These are phyloP conservation scores for Cystobasidium ongulense DNA, from an alignment of 768 basidiomycete genomes.

Conservation along the genomic window DNA sequence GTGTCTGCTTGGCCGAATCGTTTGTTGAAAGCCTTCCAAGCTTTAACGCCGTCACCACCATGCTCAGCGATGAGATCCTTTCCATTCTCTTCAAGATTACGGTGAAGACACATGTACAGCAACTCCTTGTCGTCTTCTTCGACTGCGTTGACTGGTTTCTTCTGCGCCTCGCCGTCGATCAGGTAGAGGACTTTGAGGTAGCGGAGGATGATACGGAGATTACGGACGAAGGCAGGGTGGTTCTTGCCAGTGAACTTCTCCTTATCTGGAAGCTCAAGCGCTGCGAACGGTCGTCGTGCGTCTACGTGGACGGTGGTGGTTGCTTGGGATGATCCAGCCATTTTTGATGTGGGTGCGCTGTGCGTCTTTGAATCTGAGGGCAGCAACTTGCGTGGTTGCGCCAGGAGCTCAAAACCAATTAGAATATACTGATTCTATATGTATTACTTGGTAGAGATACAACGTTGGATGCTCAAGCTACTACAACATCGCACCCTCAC, in stretches of 20 bases:
- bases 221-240: neutral
- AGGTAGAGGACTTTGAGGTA: constrained; percentile 3
- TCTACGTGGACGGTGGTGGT: too few species aligned
- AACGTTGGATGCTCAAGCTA: too few species aligned
- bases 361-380: too few species aligned
- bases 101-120: neutral
- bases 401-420: too few species aligned
- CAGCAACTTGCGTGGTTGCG: too few species aligned
- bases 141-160: neutral
- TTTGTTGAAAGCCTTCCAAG: constrained; percentile 2
- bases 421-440: too few species aligned
- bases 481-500: too few species aligned
- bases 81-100: neutral
- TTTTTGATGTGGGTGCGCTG: too few species aligned
- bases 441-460: too few species aligned
- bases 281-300: neutral
- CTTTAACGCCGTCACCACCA: neutral
- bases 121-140: constrained; percentile 1
- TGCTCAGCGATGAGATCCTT: neutral
- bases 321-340: too few species aligned
- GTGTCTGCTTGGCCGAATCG: neutral
- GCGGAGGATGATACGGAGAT: neutral
- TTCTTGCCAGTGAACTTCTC: neutral
- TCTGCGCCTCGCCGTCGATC: neutral
- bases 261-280: neutral